phyloP scores from a whole-genome alignment of 495 filamentous ascomycete genomes.

The Astrocystis sublimbata region DNA sequence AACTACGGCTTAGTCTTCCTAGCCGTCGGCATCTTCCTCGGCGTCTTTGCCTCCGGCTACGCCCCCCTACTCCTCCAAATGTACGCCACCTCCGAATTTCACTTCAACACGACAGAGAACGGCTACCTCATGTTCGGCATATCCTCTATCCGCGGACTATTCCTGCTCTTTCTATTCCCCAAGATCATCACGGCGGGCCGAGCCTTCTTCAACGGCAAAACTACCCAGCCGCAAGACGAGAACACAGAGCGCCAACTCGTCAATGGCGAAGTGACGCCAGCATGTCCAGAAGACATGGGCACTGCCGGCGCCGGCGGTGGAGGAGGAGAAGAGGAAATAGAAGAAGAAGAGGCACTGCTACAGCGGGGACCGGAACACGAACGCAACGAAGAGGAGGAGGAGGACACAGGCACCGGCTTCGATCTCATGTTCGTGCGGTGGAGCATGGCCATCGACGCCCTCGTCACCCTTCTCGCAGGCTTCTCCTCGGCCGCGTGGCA shows the following conservation, averaged over 20 bases:
- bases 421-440: constrained; percentile 56
- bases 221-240: constrained; percentile 1
- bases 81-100: constrained; percentile 56
- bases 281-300: constrained; percentile 41
- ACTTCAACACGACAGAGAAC: constrained; percentile 55
- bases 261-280: constrained; percentile 25
- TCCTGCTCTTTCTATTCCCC: constrained; percentile 57
- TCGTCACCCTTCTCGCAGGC: constrained; percentile 51
- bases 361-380: constrained; percentile 39
- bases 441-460: constrained; percentile 53
- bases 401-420: constrained; percentile 42
- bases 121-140: constrained; percentile 55
- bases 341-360: constrained; percentile 42
- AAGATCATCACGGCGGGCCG: constrained; percentile 53
- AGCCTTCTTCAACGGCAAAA: constrained; percentile 38
- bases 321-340: too few relatives aligned
- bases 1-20: constrained; percentile 56
- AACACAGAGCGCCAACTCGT: background rate
- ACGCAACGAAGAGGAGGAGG: constrained; percentile 32
- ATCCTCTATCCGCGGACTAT: constrained; percentile 54
- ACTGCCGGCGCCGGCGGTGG: constrained; percentile 41
- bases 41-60: constrained; percentile 54
- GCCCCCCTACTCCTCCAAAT: constrained; percentile 53
- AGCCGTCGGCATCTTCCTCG: constrained; percentile 51
- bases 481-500: constrained; percentile 56